Conservation (phyloP, 2,329 filamentous ascomycete species). For the Fusarium graminum region DNA sequence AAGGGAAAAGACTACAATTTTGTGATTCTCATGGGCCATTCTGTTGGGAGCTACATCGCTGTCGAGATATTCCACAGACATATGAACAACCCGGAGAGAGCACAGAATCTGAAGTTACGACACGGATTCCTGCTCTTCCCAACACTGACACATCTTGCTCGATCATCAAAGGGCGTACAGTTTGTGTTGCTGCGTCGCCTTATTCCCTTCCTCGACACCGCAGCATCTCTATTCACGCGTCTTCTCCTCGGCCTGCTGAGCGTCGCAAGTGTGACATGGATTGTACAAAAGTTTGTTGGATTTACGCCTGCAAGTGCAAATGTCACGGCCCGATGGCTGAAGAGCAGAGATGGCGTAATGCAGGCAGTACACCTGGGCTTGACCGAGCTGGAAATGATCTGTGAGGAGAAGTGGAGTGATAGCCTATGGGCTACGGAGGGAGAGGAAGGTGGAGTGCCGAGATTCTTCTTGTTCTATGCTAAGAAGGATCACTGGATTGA, state of each 20-base stretch:
- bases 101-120: slow-evolving; percentile 58
- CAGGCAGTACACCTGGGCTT: slow-evolving; percentile 71
- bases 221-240: slow-evolving; percentile 58
- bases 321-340: slow-evolving; percentile 67
- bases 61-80: slow-evolving; percentile 75
- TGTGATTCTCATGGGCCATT: slow-evolving; percentile 79
- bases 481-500: slow-evolving; percentile 73
- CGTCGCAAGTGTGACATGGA: slow-evolving; percentile 54
- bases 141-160: slow-evolving; percentile 78
- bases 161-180: slow-evolving; percentile 70
- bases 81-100: slow-evolving; percentile 53
- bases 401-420: slow-evolving; percentile 70
- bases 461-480: slow-evolving; percentile 72
- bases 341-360: slow-evolving; percentile 68
- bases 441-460: slow-evolving; percentile 53
- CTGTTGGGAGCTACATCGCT: slow-evolving; percentile 78
- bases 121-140: slow-evolving; percentile 78
- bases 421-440: slow-evolving; percentile 66
- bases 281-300: slow-evolving; percentile 60
- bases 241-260: slow-evolving; percentile 60
- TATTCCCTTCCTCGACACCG: slow-evolving; percentile 57
- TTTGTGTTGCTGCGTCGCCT: slow-evolving; percentile 54
- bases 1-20: slow-evolving; percentile 62
- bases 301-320: slow-evolving; percentile 64
- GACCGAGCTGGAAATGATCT: slow-evolving; percentile 71